These are phyloP conservation scores for Penicillium sumatraense DNA, from an alignment of 2,329 filamentous ascomycete genomes.

Conservation along the genomic window DNA sequence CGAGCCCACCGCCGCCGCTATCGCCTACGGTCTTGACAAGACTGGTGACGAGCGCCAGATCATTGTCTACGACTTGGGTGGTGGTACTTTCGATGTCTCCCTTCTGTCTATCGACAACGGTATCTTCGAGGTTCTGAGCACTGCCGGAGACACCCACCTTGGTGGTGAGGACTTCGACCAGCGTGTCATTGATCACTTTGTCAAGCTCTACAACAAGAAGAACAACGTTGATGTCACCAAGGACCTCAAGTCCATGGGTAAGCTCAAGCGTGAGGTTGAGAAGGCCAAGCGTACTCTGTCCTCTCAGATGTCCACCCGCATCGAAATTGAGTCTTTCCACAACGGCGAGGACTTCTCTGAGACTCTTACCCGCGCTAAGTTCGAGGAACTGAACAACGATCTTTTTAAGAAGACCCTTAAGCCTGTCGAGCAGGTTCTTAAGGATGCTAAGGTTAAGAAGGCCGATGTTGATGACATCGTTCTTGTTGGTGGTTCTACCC, in stretches of 20 bases:
- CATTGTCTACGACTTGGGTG: slow-evolving; percentile 91
- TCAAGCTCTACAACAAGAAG: slow-evolving; percentile 99
- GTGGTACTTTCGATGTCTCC: slow-evolving; percentile 93
- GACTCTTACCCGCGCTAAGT: slow-evolving; percentile 97
- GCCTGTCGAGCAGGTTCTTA: slow-evolving; percentile 97
- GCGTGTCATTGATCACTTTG: slow-evolving; percentile 93
- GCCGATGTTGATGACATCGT: slow-evolving; percentile 93
- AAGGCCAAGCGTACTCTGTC: slow-evolving; percentile 99
- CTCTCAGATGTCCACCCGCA: slow-evolving; percentile 88
- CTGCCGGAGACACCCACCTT: slow-evolving; percentile 94
- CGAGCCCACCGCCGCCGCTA: slow-evolving; percentile 93
- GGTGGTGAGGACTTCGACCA: slow-evolving; percentile 99
- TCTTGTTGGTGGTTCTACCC: slow-evolving; percentile 95
- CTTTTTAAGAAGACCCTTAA: slow-evolving; percentile 99
- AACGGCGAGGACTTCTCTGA: slow-evolving; percentile 98
- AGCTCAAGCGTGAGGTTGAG: slow-evolving; percentile 98
- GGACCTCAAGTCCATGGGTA: slow-evolving; percentile 97
- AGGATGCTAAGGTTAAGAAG: slow-evolving; percentile 98
- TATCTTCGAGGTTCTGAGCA: slow-evolving; percentile 92
- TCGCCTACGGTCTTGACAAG: slow-evolving; percentile 93
- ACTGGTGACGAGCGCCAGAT: slow-evolving; percentile 82
- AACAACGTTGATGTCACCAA: slow-evolving; percentile 89
- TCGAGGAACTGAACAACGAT: slow-evolving; percentile 98
- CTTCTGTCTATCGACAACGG: slow-evolving; percentile 89
- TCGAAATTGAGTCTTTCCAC: slow-evolving; percentile 97